phyloP scores from a whole-genome alignment of 2,329 filamentous ascomycete species.

The Colletotrichum musicola region DNA sequence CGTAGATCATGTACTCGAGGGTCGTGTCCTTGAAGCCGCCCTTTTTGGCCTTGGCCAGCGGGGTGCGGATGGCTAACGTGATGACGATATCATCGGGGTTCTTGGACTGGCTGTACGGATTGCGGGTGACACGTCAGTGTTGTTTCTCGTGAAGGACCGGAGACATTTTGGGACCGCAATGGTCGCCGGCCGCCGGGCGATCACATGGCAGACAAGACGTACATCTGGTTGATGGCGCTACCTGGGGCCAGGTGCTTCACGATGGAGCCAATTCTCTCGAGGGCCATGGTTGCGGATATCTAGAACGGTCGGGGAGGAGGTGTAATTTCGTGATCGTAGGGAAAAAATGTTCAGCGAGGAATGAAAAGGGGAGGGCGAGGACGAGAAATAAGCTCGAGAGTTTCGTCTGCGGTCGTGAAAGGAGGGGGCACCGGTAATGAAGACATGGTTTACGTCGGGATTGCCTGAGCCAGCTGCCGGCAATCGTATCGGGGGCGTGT shows the following conservation, averaged over 20 bases:
- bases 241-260: conserved; percentile 86
- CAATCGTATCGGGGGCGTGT: conserved; percentile 35
- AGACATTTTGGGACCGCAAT: background rate
- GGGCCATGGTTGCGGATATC: conserved; percentile 71
- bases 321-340: background rate
- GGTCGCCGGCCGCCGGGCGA: background rate
- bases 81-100: conserved; percentile 98
- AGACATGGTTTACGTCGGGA: conserved; percentile 33
- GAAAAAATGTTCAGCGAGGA: background rate
- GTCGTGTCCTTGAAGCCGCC: conserved; percentile 95
- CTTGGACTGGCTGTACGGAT: conserved; percentile 78
- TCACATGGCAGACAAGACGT: conserved; percentile 53
- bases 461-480: conserved; percentile 31
- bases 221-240: conserved; percentile 82
- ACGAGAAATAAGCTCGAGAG: conserved; percentile 30
- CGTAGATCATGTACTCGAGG: conserved; percentile 88
- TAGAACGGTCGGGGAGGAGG: background rate
- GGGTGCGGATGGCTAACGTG: conserved; percentile 90
- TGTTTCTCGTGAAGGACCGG: background rate
- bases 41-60: conserved; percentile 88
- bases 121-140: conserved; percentile 27
- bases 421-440: conserved; percentile 23
- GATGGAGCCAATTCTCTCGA: conserved; percentile 88
- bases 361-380: background rate
- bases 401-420: conserved; percentile 17